Evolutionary conservation across 192 early-diverging fungal species (phyloP).

Genomic region (Mycoemilia scoparia): DNA sequence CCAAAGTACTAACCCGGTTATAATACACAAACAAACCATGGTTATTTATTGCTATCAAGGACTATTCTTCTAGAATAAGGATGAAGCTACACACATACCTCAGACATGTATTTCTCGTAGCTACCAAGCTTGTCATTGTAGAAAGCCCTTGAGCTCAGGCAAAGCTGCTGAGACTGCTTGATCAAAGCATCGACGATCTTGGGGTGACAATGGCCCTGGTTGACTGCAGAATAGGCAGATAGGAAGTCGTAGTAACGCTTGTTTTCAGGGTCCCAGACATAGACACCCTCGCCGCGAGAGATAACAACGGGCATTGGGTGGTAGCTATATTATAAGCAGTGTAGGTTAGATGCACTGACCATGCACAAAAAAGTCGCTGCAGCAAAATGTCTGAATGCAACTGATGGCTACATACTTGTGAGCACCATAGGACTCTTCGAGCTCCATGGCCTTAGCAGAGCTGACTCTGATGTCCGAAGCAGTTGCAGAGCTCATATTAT

Average conservation of each 20-base stretch:
- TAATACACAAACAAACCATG: background rate
- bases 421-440: constrained; percentile 78
- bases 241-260: constrained; percentile 61
- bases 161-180: constrained; percentile 71
- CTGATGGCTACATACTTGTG: constrained; percentile 41
- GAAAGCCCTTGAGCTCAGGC: constrained; percentile 87
- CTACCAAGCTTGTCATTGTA: constrained; percentile 86
- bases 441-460: constrained; percentile 33
- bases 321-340: no score
- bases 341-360: constrained; percentile 12
- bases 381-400: background rate
- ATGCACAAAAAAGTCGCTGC: background rate
- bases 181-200: constrained; percentile 80
- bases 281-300: constrained; percentile 62
- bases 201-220: constrained; percentile 90
- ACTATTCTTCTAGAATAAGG: background rate
- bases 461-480: constrained; percentile 4
- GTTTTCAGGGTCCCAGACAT: constrained; percentile 90
- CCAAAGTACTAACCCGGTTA: constrained; percentile 79
- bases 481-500: constrained; percentile 18
- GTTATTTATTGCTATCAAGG: background rate
- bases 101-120: constrained; percentile 79
- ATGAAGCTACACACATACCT: constrained; percentile 30
- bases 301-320: constrained; percentile 94
- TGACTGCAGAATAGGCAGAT: constrained; percentile 59